Base-by-base conservation (phyloP, 352 stramenopile species). In the Phytopythium boreale region DNA sequence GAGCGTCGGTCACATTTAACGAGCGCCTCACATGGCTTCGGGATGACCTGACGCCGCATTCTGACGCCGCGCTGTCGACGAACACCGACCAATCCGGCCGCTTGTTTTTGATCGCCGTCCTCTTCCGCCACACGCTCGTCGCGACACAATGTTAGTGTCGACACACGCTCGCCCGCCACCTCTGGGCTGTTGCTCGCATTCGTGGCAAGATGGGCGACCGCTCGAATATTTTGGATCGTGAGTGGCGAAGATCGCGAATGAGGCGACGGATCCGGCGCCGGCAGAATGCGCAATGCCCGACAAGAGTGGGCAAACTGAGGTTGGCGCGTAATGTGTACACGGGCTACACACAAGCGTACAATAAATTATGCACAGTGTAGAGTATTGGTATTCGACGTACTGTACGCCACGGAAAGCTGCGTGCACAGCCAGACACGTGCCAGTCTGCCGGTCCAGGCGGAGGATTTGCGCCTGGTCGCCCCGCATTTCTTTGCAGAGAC, bases 11-110 rank as follows among this genome's bases (percentile, higher is more conserved):
- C 34, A 39, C 34, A 39, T 39, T 39, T 39, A 39, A 39, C 34
- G 6, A 2, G 34, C 34, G 10, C 34, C 7, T 14, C 49, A 31
- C 24, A 53, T 53, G 49, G 26, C 15, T 56, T 17, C 49, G n/a
- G 43, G n/a, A 17, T 10, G 24, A 56, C 22, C 24, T 22, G 34
- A 31, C 27, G 31, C 20, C 20, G 17, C 52, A 29, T 31, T 31
- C 29, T 59, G 52, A 59, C 52, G 52, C 31, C 15, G 20, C 34
- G 52, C 29, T 59, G 52, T 59, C 52, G 52, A 59, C 52, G 52
- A 59, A 59, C 52, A 19, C 51, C 51, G 26, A 12, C 49, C 49
- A 56, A 56, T 56, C 49, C 49, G n/a, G 8, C 46, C 17, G 17
- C 43, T 50, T 10, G 43, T 14, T 46, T 10, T n/a, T 8, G 4